phyloP scores from a whole-genome alignment of 2,329 filamentous ascomycete species.

The Cladosporium sp. region DNA sequence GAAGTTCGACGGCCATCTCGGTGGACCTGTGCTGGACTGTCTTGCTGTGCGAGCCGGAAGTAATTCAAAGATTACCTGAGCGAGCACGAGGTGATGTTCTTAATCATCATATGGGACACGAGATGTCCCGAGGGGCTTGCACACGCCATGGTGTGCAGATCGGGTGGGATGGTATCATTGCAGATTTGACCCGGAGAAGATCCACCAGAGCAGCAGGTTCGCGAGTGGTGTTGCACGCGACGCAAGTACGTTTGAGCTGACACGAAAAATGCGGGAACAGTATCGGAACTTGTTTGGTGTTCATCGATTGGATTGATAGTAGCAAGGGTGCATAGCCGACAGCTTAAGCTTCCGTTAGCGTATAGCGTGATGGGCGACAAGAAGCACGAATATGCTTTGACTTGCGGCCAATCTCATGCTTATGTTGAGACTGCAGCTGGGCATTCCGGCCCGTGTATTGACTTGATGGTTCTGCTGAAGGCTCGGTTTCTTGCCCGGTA shows the following conservation, averaged over 20 bases:
- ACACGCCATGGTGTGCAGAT: not conserved
- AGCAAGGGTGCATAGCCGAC: not conserved
- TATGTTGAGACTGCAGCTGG: not conserved
- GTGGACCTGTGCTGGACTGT: not conserved
- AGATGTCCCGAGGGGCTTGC: not conserved
- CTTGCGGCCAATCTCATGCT: not conserved
- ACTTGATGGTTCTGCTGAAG: not conserved
- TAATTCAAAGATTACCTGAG: not conserved
- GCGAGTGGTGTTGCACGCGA: not conserved
- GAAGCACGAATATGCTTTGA: not conserved
- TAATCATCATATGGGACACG: not conserved
- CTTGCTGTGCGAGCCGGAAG: not conserved
- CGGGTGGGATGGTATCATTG: slow-evolving; percentile 1
- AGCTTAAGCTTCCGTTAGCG: not conserved
- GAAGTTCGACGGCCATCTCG: slow-evolving; percentile 24
- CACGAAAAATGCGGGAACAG: not conserved
- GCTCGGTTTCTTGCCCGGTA: too few species aligned
- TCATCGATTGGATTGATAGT: not conserved
- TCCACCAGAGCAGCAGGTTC: not conserved
- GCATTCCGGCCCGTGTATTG: not conserved
- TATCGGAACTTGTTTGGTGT: not conserved
- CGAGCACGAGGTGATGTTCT: not conserved
- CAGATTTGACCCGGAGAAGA: not conserved
- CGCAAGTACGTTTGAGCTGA: not conserved
- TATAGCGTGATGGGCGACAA: not conserved